These are phyloP conservation scores for Secale cereale DNA, from an alignment of 176 grass and related monocot species.

Conservation along the genomic window DNA sequence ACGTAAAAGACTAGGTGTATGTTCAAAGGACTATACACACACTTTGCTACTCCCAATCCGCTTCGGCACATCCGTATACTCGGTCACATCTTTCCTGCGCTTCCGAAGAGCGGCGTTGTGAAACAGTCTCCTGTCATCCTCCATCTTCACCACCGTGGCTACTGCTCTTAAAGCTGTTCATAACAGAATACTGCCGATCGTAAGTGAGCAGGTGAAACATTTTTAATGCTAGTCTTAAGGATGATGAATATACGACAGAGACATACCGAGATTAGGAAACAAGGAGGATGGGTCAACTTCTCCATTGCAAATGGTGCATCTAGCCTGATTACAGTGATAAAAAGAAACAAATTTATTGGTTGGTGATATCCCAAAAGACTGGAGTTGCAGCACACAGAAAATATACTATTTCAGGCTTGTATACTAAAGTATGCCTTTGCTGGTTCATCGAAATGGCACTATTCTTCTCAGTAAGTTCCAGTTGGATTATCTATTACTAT, in stretches of 20 bases:
- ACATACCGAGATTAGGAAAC: conserved; percentile 4
- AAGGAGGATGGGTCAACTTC: neutral
- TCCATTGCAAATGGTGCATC: neutral
- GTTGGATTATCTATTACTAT: neutral
- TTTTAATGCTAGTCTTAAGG: neutral
- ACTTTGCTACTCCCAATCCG: conserved; percentile 43
- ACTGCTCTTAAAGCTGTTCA: conserved; percentile 45
- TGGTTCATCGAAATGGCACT: neutral
- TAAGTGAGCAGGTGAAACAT: conserved; percentile 2
- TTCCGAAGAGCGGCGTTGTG: conserved; percentile 68
- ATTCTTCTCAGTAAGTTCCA: neutral
- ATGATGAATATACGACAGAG: neutral
- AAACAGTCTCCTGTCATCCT: conserved; percentile 61
- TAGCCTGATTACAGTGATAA: neutral
- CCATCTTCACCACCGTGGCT: conserved; percentile 74
- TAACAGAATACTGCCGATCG: neutral
- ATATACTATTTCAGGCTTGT: neutral
- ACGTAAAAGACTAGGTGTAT: neutral
- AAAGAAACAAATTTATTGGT: neutral
- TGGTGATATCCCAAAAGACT: neutral
- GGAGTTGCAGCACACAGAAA: neutral
- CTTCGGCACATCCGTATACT: conserved; percentile 39
- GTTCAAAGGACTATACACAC: neutral
- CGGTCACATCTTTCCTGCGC: conserved; percentile 65
- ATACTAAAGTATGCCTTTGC: neutral